Conservation (phyloP, 768 basidiomycete genomes). For the Mycena chlorophos region DNA sequence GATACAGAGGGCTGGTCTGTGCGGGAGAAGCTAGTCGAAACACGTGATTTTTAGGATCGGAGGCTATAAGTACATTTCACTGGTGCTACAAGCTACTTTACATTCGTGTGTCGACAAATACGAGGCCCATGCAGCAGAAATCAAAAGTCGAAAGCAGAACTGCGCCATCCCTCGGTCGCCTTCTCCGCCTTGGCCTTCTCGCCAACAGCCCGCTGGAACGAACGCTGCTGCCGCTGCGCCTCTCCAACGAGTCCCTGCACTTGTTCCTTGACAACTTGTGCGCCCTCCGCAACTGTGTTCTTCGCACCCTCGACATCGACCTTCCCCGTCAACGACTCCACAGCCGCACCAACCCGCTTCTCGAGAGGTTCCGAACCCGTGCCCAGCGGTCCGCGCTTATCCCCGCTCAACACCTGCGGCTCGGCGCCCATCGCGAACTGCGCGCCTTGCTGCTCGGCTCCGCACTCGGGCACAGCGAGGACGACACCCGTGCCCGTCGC, state of each 20-base stretch:
- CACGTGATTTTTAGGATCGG: too few relatives aligned
- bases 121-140: neutral
- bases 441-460: constrained; percentile 30
- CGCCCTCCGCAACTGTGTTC: constrained; percentile 28
- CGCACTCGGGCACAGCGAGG: constrained; percentile 41
- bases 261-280: constrained; percentile 20
- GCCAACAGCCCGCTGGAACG: constrained; percentile 33
- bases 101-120: neutral
- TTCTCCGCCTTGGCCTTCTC: constrained; percentile 35
- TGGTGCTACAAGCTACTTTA: neutral
- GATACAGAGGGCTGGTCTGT: too few relatives aligned
- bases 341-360: constrained; percentile 35
- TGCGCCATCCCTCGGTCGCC: constrained; percentile 36
- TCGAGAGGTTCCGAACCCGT: constrained; percentile 45
- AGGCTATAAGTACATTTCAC: neutral
- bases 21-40: too few relatives aligned
- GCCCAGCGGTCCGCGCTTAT: constrained; percentile 68
- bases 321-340: constrained; percentile 26
- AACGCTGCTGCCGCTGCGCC: constrained; percentile 25
- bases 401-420: constrained; percentile 68
- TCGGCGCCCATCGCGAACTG: constrained; percentile 69
- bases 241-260: constrained; percentile 17
- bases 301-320: constrained; percentile 11
- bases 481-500: constrained; percentile 68
- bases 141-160: constrained; percentile 36